Conservation (phyloP, 352 stramenopile genomes). For the Pythium sp. region DNA sequence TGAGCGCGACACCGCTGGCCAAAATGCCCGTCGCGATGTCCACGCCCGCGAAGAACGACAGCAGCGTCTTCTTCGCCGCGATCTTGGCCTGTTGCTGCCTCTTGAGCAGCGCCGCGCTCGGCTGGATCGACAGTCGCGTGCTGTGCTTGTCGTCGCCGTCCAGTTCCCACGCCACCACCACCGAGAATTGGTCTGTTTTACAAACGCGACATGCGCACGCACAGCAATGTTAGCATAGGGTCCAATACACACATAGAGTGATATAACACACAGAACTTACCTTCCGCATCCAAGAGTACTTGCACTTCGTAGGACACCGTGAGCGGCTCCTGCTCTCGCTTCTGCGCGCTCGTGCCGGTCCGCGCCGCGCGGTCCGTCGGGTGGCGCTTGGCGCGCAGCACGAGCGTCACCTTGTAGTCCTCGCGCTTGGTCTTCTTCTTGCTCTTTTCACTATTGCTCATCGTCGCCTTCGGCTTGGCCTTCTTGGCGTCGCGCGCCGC, state of each 20-base stretch:
- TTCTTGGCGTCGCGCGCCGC: conserved; percentile 11
- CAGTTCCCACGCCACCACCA: conserved; percentile 65
- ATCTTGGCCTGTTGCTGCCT: conserved; percentile 16
- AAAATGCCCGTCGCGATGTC: conserved; percentile 39
- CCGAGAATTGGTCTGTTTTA: conserved; percentile 40
- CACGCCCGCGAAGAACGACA: background rate
- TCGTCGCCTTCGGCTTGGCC: background rate
- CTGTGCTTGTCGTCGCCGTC: conserved; percentile 26
- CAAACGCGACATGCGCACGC: background rate
- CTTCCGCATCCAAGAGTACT: conserved; percentile 23
- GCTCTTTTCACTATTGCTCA: conserved; percentile 20
- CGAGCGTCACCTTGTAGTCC: conserved; percentile 46
- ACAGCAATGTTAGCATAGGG: background rate
- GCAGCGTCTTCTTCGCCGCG: background rate
- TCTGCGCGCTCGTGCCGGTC: conserved; percentile 28
- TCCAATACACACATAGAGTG: background rate
- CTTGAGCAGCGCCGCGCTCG: conserved; percentile 13
- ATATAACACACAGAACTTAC: conserved; percentile 13
- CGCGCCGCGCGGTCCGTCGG: conserved; percentile 15
- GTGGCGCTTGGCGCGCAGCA: conserved; percentile 35
- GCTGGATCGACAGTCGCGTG: conserved; percentile 47
- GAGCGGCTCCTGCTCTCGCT: conserved; percentile 17
- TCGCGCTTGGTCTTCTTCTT: conserved; percentile 21
- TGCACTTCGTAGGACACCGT: conserved; percentile 31
- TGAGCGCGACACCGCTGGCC: conserved; percentile 39